Evolutionary conservation across 768 basidiomycete species (phyloP).

Genomic region (Tricholoma saponaceum): DNA sequence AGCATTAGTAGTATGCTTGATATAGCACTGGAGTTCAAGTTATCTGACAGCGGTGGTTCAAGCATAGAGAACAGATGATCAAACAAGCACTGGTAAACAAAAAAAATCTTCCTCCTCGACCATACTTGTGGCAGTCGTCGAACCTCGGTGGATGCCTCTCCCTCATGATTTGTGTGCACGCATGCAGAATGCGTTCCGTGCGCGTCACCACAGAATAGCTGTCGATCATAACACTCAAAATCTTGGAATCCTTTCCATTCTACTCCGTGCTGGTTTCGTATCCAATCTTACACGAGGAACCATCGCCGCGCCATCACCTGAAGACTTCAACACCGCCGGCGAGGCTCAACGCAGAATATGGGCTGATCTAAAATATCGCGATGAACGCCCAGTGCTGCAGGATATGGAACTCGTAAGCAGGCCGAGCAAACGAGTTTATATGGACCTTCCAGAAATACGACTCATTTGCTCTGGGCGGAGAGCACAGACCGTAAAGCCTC

Average conservation of each 20-base stretch:
- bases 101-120: not conserved
- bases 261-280: slow-evolving; percentile 88
- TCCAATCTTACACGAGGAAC: slow-evolving; percentile 81
- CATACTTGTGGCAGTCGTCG: too few relatives aligned
- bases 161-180: slow-evolving; percentile 89
- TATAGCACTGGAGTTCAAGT: too few relatives aligned
- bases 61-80: too few relatives aligned
- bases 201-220: slow-evolving; percentile 72
- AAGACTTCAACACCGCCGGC: slow-evolving; percentile 51
- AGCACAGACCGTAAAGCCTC: slow-evolving; percentile 74
- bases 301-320: slow-evolving; percentile 56
- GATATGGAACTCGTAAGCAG: slow-evolving; percentile 79
- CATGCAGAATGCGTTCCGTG: slow-evolving; percentile 88
- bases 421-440: slow-evolving; percentile 77
- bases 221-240: slow-evolving; percentile 86
- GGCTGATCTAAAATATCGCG: slow-evolving; percentile 92
- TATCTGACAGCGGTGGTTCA: too few relatives aligned
- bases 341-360: slow-evolving; percentile 80
- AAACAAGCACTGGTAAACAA: not conserved
- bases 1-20: too few relatives aligned
- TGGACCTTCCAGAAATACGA: slow-evolving; percentile 69
- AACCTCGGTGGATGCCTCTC: slow-evolving; percentile 36
- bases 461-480: slow-evolving; percentile 79
- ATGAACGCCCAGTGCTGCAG: slow-evolving; percentile 79
- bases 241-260: slow-evolving; percentile 87